Conservation (phyloP, 306 rosid genomes). For the Citrullus colocynthis region DNA sequence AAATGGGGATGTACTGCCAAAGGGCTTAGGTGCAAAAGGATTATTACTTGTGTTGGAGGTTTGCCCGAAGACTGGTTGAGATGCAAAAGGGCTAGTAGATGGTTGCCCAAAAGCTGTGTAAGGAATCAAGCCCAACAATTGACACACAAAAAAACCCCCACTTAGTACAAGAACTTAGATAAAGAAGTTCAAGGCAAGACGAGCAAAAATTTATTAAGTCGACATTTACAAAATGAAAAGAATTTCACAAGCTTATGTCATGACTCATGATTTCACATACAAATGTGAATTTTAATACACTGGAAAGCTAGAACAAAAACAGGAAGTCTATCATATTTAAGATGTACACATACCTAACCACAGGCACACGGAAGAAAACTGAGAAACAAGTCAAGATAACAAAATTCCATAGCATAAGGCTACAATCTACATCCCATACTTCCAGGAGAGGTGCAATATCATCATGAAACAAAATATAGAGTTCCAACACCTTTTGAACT, state of each 20-base stretch:
- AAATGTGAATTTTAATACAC: not conserved
- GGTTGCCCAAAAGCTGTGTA: slow-evolving; percentile 85
- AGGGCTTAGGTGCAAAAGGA: slow-evolving; percentile 80
- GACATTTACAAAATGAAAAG: not conserved
- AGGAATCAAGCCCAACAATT: not conserved
- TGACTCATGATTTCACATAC: not conserved
- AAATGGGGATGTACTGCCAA: slow-evolving; percentile 63
- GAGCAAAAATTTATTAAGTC: not conserved
- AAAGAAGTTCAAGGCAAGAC: not conserved
- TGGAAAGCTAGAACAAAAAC: not conserved
- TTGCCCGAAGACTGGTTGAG: slow-evolving; percentile 76
- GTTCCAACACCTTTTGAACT: not conserved
- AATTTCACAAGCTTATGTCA: not conserved
- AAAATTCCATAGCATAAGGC: not conserved
- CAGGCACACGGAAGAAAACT: not conserved
- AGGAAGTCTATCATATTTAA: not conserved
- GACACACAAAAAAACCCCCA: not conserved
- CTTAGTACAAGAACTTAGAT: not conserved
- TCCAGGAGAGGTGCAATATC: not conserved
- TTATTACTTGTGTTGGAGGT: slow-evolving; percentile 40
- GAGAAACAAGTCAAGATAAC: not conserved
- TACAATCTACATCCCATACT: not conserved
- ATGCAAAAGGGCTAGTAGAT: slow-evolving; percentile 66
- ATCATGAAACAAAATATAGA: not conserved
- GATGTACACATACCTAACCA: not conserved